Percentiles rank a stretch among this genome's conserved stretches.
phyloP scores from a whole-genome alignment of 495 filamentous ascomycete genomes.

The Stereocaulon alpinum region DNA sequence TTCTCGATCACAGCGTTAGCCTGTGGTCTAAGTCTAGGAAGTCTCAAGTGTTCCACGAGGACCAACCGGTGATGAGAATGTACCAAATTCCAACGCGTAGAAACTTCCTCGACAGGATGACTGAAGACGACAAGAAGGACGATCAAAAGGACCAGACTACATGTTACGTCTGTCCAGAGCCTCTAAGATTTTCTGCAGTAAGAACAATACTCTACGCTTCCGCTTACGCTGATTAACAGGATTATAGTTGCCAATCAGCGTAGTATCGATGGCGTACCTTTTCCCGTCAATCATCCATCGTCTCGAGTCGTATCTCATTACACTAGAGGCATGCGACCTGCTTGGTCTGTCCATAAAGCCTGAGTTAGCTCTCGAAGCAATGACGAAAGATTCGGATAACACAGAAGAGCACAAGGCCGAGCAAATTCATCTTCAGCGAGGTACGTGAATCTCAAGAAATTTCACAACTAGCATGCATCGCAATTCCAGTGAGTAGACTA shows the following conservation, averaged over 20 bases:
- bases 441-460: conserved; percentile 22
- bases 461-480: no score
- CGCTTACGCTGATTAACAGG: conserved; percentile 17
- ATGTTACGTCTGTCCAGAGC: conserved; percentile 46
- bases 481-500: no score
- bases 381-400: conserved; percentile 93
- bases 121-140: conserved; percentile 41
- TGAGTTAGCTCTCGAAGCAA: conserved; percentile 70
- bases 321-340: conserved; percentile 56
- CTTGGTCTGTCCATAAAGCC: conserved; percentile 51
- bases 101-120: conserved; percentile 63
- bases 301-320: conserved; percentile 72
- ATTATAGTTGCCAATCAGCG: conserved; percentile 50
- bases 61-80: conserved; percentile 71
- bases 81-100: conserved; percentile 63
- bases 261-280: conserved; percentile 56
- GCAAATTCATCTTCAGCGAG: conserved; percentile 65
- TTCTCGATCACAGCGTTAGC: conserved; percentile 55
- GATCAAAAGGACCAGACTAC: conserved; percentile 34
- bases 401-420: conserved; percentile 63
- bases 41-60: conserved; percentile 36
- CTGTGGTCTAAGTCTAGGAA: conserved; percentile 44
- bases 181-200: conserved; percentile 66
- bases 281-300: conserved; percentile 80
- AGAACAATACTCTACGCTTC: conserved; percentile 25